Conservation (phyloP, 139 green algal species). For the Picochlorum sp. region DNA sequence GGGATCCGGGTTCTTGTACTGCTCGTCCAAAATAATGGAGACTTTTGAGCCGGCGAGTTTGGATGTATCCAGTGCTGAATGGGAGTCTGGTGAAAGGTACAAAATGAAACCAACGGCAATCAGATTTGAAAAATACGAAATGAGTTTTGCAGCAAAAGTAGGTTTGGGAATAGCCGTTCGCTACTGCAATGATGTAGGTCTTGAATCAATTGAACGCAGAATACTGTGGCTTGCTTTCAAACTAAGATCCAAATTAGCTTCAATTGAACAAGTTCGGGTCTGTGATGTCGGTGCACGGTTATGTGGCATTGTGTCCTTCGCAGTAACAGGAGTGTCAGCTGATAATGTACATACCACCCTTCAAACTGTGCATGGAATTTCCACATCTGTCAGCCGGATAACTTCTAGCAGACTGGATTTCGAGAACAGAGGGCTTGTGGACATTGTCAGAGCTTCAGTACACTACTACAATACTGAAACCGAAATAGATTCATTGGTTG, state of each 20-base stretch:
- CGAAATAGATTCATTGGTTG: constrained; percentile 30
- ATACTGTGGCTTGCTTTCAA: constrained; percentile 26
- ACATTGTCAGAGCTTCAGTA: constrained; percentile 43
- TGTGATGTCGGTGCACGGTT: constrained; percentile 34
- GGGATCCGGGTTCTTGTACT: constrained; percentile 17
- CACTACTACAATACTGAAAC: constrained; percentile 54
- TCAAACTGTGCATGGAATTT: constrained; percentile 16
- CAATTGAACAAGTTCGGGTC: constrained; percentile 19
- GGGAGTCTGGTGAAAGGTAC: constrained; percentile 14
- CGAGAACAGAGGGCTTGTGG: constrained; percentile 20
- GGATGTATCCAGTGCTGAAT: constrained; percentile 40
- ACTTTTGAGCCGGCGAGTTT: constrained; percentile 38
- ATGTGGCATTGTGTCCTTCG: constrained; percentile 64
- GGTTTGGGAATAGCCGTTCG: constrained; percentile 45
- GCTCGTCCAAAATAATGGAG: constrained; percentile 16
- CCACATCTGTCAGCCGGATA: constrained; percentile 29
- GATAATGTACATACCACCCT: constrained; percentile 5
- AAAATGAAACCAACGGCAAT: constrained; percentile 18
- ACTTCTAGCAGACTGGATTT: constrained; percentile 43
- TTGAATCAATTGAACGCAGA: constrained; percentile 30
- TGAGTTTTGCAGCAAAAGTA: constrained; percentile 51
- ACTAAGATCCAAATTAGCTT: constrained; percentile 20
- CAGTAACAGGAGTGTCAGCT: constrained; percentile 1
- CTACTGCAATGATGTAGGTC: constrained; percentile 29
- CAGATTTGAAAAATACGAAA: constrained; percentile 59